Base-by-base conservation (phyloP, 2,329 filamentous ascomycete genomes). In the Colletotrichum agaves region DNA sequence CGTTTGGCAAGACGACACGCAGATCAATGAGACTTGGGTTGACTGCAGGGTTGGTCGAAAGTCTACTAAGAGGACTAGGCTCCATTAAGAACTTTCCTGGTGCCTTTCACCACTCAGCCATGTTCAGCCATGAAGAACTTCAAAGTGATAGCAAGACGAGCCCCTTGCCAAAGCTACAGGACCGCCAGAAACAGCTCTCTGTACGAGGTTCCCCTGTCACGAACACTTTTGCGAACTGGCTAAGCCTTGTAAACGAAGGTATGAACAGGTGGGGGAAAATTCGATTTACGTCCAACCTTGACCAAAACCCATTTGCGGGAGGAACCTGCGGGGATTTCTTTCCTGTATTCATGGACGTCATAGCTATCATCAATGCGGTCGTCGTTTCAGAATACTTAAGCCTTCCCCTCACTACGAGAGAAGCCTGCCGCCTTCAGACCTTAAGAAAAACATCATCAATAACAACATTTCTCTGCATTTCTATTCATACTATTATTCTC, bases 51-150 rank as follows among this genome's bases (percentile, higher is more conserved):
- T 59, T 21, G 43, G 33, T 31, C 23, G 61, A 8, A 37, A 33
- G 23, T 5, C 52, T 23, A 23, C 21, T 6, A 63, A 43, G 61
- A 59, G 53, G 13, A 21, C 35, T 5, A 63, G 61, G 37, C 10
- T 63, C 19, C 61, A 49, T 23, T 59, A 5, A 35, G n/a, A 43
- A 23, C 21, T 47, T 47, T 50, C 8, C n/a, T n/a, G n/a, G n/a
- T n/a, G n/a, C n/a, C n/a, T n/a, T n/a, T n/a, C n/a, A n/a, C n/a
- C n/a, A n/a, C n/a, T n/a, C n/a, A n/a, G n/a, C n/a, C n/a, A n/a
- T n/a, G n/a, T n/a, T n/a, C n/a, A n/a, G n/a, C 19, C 61, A 49
- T 23, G 50, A 5, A 35, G n/a, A 43, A 23, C 21, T 47, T 47
- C 31, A 3, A 11, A 7, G 21, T 23, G 21, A 4, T 27, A 10